Evolutionary conservation across 2,329 filamentous ascomycete species (phyloP).

Genomic region (Monosporascus cannonballus): DNA sequence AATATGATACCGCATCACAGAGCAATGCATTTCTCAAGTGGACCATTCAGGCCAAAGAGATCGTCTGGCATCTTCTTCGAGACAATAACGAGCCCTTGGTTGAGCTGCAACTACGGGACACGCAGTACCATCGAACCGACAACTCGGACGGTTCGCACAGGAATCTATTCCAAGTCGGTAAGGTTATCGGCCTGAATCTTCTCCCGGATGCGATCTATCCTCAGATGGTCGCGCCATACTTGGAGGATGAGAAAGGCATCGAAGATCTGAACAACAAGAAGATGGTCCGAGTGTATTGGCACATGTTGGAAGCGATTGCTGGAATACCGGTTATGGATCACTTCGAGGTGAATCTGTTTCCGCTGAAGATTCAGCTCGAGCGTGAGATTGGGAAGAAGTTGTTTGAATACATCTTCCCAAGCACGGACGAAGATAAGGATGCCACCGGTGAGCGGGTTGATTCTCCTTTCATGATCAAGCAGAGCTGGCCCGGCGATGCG

Average conservation of each 20-base stretch:
- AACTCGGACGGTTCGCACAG: conserved; percentile 96
- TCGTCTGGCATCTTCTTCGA: conserved; percentile 93
- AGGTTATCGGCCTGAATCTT: conserved; percentile 83
- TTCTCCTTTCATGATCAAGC: conserved; percentile 53
- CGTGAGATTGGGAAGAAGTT: conserved; percentile 86
- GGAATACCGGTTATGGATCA: conserved; percentile 96
- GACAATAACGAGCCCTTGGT: conserved; percentile 83
- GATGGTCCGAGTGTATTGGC: conserved; percentile 94
- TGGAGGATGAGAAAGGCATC: conserved; percentile 56
- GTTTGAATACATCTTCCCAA: conserved; percentile 97
- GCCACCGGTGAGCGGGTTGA: conserved; percentile 39
- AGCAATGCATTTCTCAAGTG: conserved; percentile 79
- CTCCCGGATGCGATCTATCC: conserved; percentile 89
- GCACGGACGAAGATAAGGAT: conserved; percentile 53
- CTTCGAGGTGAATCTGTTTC: conserved; percentile 91
- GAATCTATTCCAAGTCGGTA: conserved; percentile 84
- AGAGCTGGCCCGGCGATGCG: conserved; percentile 36
- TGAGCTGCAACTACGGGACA: conserved; percentile 86
- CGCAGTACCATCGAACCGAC: conserved; percentile 91
- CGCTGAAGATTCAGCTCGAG: conserved; percentile 89
- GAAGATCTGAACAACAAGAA: conserved; percentile 58
- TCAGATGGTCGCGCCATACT: conserved; percentile 88
- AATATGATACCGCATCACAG: conserved; percentile 66
- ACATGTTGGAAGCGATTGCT: conserved; percentile 96
- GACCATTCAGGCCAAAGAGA: conserved; percentile 90